phyloP scores from a whole-genome alignment of 2,329 filamentous ascomycete species.

The Truncatella angustata region DNA sequence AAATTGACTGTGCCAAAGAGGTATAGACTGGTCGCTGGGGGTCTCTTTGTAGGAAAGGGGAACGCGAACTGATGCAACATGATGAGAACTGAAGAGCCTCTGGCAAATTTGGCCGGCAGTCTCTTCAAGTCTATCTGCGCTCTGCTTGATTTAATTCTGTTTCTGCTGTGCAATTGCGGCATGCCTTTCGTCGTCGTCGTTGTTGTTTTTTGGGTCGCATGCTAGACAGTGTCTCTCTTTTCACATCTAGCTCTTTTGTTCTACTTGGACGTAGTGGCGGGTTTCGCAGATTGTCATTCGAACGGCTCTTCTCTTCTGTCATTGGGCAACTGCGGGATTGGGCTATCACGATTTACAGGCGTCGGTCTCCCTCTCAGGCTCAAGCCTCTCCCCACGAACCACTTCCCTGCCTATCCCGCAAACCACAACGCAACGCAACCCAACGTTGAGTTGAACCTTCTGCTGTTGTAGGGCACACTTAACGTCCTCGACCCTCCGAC shows the following conservation, averaged over 20 bases:
- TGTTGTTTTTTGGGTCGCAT: background rate
- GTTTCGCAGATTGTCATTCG: conserved; percentile 2
- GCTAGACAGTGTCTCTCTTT: conserved; percentile 6
- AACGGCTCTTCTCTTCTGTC: background rate
- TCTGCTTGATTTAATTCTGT: conserved; percentile 1
- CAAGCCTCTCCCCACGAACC: background rate
- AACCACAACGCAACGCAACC: too few species aligned
- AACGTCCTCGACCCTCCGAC: background rate
- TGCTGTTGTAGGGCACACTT: too few species aligned
- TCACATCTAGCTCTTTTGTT: background rate
- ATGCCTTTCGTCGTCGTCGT: background rate
- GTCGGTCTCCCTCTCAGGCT: too few species aligned
- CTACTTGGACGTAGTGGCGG: background rate
- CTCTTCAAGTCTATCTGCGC: background rate
- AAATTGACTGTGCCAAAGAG: conserved; percentile 10
- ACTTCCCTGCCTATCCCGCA: too few species aligned
- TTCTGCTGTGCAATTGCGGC: background rate
- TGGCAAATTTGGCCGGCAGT: background rate
- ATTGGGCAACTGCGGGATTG: background rate
- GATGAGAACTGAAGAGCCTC: background rate
- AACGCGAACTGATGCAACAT: conserved; percentile 7
- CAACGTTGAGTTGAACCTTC: too few species aligned
- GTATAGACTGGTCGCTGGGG: conserved; percentile 7
- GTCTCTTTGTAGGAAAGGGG: background rate
- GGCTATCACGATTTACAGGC: background rate